Base-by-base conservation (phyloP, 129 eudicot genomes). In the Flaveria sonorensis region DNA sequence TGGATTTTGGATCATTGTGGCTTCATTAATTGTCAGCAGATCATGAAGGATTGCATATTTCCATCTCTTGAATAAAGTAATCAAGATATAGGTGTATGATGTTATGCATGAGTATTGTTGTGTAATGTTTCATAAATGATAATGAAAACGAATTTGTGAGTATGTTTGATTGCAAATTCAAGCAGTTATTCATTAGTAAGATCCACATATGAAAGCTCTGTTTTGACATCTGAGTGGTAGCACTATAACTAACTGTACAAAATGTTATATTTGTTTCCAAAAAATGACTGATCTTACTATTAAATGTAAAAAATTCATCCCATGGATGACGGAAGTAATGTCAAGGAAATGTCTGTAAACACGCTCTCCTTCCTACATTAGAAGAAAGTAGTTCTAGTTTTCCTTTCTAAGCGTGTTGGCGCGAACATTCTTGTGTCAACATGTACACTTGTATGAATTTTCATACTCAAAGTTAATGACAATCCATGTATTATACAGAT, bases 401-500 rank as follows among this genome's bases (percentile, higher is more conserved):
- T 36, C 40, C 40, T 36, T 4, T 36, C 7, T 0, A 36, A 7
- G 7, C 40, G 40, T 32, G 39, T 36, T 36, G 7, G 40, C 1
- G 40, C 40, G 7, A 5, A 36, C 40, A 36, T 1, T 36, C 40
- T 36, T 36, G 36, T 30, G 36, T 30, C 36, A 30, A 30, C 36
- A 30, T 70, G 43, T 47, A 70, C 62, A 78, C 30, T 70, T 45
- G 60, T 30, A n/a, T 18, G 8, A 7, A 48, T 51, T 13, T 21
- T 47, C 40, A 72, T 52, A 65, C 28, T 42, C 60, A 51, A 36
- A 32, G 32, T 73, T 73, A 19, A 64, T 68, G 39, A 19, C 20
- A 39, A 43, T 51, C 68, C 55, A 36, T 69, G 70, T 66, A 21
- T 10, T 32, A 59, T 59, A 59, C 23, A 18, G 60, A 53, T 53